A percentile compares a stretch with the other conserved stretches of the same genome.
Conservation (phyloP, 352 stramenopile genomes). For the Globisporangium irregulare region DNA sequence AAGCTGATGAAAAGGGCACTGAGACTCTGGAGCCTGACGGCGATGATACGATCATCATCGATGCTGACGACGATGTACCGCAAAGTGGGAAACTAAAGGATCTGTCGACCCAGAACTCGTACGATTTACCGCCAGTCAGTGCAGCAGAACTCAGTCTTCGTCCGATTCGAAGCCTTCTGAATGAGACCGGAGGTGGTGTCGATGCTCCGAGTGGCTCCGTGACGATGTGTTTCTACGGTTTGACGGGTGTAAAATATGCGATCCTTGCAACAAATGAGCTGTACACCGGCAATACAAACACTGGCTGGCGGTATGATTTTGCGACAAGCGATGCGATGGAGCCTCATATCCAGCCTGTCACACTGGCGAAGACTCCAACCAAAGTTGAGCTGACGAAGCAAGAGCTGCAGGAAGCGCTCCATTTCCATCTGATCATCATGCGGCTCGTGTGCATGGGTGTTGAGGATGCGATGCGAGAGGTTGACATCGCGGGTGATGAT, state of each 20-base stretch:
- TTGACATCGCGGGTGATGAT: slow-evolving; percentile 53
- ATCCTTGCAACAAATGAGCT: slow-evolving; percentile 76
- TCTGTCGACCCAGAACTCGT: slow-evolving; percentile 78
- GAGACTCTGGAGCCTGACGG: neutral
- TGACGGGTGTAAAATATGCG: slow-evolving; percentile 60
- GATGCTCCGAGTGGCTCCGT: slow-evolving; percentile 26
- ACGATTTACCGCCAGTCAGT: slow-evolving; percentile 81
- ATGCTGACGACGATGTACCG: slow-evolving; percentile 16
- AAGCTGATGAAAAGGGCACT: neutral
- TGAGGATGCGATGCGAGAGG: slow-evolving; percentile 62
- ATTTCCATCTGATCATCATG: slow-evolving; percentile 82
- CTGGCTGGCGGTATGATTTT: slow-evolving; percentile 80
- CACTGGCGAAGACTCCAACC: slow-evolving; percentile 45
- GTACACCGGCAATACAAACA: slow-evolving; percentile 81
- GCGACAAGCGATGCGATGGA: slow-evolving; percentile 75
- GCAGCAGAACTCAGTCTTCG: slow-evolving; percentile 64
- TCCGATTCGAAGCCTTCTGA: slow-evolving; percentile 53
- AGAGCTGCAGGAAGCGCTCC: slow-evolving; percentile 55
- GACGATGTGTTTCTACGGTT: slow-evolving; percentile 79
- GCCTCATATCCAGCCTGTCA: slow-evolving; percentile 53
- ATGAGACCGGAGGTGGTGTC: slow-evolving; percentile 5
- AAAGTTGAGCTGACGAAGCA: slow-evolving; percentile 45
- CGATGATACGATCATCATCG: slow-evolving; percentile 35
- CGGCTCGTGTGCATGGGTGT: slow-evolving; percentile 77
- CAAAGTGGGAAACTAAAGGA: slow-evolving; percentile 40